A percentile compares a stretch with the other conserved stretches of the same genome.
Evolutionary conservation across 768 basidiomycete genomes (phyloP).

Genomic region (Serendipita indica): DNA sequence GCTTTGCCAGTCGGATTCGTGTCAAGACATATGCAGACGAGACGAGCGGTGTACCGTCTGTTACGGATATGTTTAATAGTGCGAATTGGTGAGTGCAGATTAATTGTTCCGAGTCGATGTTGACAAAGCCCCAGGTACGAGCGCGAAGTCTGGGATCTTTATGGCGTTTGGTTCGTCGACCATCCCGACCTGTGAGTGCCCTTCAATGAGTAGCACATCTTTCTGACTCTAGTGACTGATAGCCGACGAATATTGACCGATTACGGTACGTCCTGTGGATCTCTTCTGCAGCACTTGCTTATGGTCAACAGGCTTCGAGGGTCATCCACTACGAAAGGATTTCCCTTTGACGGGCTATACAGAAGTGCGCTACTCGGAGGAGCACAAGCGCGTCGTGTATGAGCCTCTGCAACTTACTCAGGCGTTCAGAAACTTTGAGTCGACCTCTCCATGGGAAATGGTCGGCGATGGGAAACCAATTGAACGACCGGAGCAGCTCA

Average conservation of each 20-base stretch:
- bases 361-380: slow-evolving; percentile 95
- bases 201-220: neutral
- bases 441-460: slow-evolving; percentile 91
- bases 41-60: slow-evolving; percentile 78
- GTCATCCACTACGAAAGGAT: slow-evolving; percentile 93
- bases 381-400: slow-evolving; percentile 91
- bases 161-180: slow-evolving; percentile 86
- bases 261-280: slow-evolving; percentile 46
- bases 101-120: neutral
- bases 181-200: slow-evolving; percentile 85
- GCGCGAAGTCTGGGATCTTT: slow-evolving; percentile 96
- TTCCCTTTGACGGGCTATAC: slow-evolving; percentile 99
- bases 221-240: slow-evolving; percentile 11
- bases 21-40: slow-evolving; percentile 97
- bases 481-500: slow-evolving; percentile 53
- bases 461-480: slow-evolving; percentile 51
- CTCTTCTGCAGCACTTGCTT: slow-evolving; percentile 8
- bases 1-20: slow-evolving; percentile 67
- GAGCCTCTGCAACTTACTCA: slow-evolving; percentile 96
- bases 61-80: slow-evolving; percentile 62
- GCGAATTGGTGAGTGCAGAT: slow-evolving; percentile 70
- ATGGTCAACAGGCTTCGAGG: slow-evolving; percentile 85
- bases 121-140: slow-evolving; percentile 53
- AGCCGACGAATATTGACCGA: slow-evolving; percentile 96
- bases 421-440: slow-evolving; percentile 97